Conservation (phyloP, 306 rosid genomes). For the Pueraria montana region DNA sequence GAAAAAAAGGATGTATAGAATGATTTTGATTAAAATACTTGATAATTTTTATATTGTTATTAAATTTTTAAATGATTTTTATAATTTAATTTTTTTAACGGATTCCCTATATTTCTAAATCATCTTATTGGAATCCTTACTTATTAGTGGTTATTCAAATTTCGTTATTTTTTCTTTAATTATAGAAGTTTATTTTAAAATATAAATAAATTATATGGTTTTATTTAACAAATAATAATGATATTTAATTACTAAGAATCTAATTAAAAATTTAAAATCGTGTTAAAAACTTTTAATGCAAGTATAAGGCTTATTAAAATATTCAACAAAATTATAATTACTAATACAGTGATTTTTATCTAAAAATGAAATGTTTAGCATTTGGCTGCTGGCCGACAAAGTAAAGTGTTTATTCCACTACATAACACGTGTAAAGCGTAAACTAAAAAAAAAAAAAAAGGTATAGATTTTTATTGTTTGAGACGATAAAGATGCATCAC, state of each 20-base stretch:
- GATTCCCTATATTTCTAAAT: neutral
- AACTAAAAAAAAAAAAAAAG: neutral
- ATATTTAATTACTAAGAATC: neutral
- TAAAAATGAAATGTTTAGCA: neutral
- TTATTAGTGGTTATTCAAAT: neutral
- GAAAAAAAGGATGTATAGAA: neutral
- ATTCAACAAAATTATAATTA: neutral
- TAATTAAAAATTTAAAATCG: no score
- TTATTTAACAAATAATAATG: no score
- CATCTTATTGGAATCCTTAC: neutral
- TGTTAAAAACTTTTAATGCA: neutral
- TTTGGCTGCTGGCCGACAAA: slow-evolving; percentile 40
- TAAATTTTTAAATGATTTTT: neutral
- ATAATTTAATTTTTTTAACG: no score
- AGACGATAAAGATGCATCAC: neutral
- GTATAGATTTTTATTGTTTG: neutral
- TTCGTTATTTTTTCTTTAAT: neutral
- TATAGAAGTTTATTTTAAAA: neutral
- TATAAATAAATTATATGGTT: neutral
- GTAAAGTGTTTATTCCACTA: neutral
- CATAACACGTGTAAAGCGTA: neutral
- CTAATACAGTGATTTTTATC: neutral
- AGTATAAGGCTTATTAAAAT: neutral
- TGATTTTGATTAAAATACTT: neutral
- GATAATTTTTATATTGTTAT: neutral